phyloP scores from a whole-genome alignment of 1,284 basidiomycete species.

The Fomitopsis schrenkii region DNA sequence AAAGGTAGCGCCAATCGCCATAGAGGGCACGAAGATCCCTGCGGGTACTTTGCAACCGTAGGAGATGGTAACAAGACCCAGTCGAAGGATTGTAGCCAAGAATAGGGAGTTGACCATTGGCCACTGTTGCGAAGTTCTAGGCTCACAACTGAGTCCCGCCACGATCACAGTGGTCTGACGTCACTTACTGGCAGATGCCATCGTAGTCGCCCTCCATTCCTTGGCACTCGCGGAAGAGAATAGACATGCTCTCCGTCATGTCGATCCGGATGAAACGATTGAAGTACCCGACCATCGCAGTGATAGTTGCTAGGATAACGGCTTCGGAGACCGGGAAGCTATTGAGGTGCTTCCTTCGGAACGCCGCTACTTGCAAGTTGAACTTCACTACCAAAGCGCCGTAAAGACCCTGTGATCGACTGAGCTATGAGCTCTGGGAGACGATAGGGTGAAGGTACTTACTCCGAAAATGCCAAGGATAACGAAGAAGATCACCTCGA shows the following conservation, averaged over 20 bases:
- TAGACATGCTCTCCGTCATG: slow-evolving; percentile 97
- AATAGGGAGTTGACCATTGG: slow-evolving; percentile 90
- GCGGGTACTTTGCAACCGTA: slow-evolving; percentile 98
- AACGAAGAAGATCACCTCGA: slow-evolving; percentile 96
- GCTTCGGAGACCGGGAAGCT: slow-evolving; percentile 88
- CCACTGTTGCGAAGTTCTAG: slow-evolving; percentile 89
- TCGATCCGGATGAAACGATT: slow-evolving; percentile 96
- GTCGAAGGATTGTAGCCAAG: slow-evolving; percentile 87
- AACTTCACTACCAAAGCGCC: slow-evolving; percentile 97
- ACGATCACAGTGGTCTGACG: neutral
- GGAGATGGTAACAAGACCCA: slow-evolving; percentile 84
- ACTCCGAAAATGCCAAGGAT: slow-evolving; percentile 96
- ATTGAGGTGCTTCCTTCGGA: slow-evolving; percentile 86
- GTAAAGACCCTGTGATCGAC: slow-evolving; percentile 76
- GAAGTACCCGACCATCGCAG: slow-evolving; percentile 90
- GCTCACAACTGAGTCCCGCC: neutral
- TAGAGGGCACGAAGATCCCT: slow-evolving; percentile 96
- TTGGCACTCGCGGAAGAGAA: slow-evolving; percentile 96
- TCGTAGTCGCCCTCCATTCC: slow-evolving; percentile 84
- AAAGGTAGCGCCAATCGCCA: slow-evolving; percentile 96
- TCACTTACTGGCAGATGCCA: slow-evolving; percentile 88
- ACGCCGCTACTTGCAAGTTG: slow-evolving; percentile 92
- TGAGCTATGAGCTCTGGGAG: neutral
- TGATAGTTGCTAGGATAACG: slow-evolving; percentile 81
- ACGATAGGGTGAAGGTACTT: slow-evolving; percentile 23